Evolutionary conservation across 257 asterid species (phyloP).

Genomic region (Primulina tabacum): DNA sequence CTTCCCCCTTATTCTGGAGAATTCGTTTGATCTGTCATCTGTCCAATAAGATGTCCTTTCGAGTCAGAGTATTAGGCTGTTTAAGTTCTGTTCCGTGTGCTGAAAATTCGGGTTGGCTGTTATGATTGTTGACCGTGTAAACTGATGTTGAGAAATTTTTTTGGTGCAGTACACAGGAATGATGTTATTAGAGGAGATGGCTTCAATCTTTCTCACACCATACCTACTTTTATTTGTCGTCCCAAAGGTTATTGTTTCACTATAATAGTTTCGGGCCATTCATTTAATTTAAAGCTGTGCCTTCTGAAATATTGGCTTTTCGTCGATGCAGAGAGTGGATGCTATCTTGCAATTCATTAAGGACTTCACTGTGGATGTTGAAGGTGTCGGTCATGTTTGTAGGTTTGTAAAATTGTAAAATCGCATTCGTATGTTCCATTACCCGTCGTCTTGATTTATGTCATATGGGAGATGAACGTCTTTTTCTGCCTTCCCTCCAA

Average conservation of each 20-base stretch:
- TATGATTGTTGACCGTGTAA: constrained; percentile 6
- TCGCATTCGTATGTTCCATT: constrained; percentile 2
- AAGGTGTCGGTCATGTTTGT: constrained; percentile 94
- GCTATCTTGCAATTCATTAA: constrained; percentile 71
- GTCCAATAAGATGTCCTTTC: background rate
- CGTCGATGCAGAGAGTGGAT: constrained; percentile 62
- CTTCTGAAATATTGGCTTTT: constrained; percentile 20
- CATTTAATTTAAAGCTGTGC: constrained; percentile 9
- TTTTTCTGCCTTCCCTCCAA: background rate
- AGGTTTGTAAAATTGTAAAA: constrained; percentile 39
- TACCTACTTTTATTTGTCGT: constrained; percentile 74
- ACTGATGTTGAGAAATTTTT: constrained; percentile 16
- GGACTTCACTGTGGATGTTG: constrained; percentile 82
- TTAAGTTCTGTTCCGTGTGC: constrained; percentile 4
- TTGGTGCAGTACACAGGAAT: constrained; percentile 79
- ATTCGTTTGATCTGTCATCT: background rate
- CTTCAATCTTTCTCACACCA: constrained; percentile 94
- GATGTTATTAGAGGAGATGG: constrained; percentile 98
- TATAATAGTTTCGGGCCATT: background rate
- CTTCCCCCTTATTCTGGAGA: constrained; percentile 1
- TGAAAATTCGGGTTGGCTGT: background rate
- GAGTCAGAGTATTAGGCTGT: background rate
- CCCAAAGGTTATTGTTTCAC: constrained; percentile 61
- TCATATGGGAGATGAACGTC: background rate
- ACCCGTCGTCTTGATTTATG: constrained; percentile 10